Base-by-base conservation (phyloP, 2,329 filamentous ascomycete species). In the Cytospora paraplurivora region DNA sequence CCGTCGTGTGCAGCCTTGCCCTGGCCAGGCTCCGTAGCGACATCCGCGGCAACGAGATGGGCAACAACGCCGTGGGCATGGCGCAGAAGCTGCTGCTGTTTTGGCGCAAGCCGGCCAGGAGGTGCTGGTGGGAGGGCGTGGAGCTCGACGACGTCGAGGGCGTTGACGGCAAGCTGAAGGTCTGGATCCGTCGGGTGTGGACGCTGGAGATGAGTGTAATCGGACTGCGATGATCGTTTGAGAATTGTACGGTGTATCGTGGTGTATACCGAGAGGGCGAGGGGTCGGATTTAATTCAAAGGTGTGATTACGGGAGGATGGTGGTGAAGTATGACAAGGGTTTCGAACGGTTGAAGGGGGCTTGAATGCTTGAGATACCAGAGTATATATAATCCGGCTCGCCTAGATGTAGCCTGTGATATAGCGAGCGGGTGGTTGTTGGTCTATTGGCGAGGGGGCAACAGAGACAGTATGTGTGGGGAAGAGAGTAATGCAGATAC, bases 51-150 rank as follows among this genome's bases (percentile, higher is more conserved):
- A 89, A 88, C 71, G 87, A 89, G 65, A 84, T 87, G 78, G 81
- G 91, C 58, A 88, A 84, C 69, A 93, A 88, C 74, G 90, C 92
- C 0, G 92, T 98, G 19, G 94, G 94, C 59, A 99, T 99, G 95
- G 95, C 95, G 13, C 95, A 99, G 77, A 99, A 99, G 79, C 85
- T 99, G 54, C 83, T 99, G 15, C 84, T 99, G 4, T 99, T 99
- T 81, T 99, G 95, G 95, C 87, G 95, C 69, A 99, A 99, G 78
- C 95, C 95, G 17, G 95, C 95, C 15, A 83, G 95, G 66, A 86
- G 95, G 75, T 99, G 95, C 81, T 99, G 95, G 95, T 99, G 95
- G 95, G 95, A 99, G 76, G 95, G 95, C 32, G 90, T 99, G 44
- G 93, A 98, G 75, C 82, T 99, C 52, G 87, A 95, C 19, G 84